phyloP scores from a whole-genome alignment of 257 asterid species.

The Anisodus acutangulus region DNA sequence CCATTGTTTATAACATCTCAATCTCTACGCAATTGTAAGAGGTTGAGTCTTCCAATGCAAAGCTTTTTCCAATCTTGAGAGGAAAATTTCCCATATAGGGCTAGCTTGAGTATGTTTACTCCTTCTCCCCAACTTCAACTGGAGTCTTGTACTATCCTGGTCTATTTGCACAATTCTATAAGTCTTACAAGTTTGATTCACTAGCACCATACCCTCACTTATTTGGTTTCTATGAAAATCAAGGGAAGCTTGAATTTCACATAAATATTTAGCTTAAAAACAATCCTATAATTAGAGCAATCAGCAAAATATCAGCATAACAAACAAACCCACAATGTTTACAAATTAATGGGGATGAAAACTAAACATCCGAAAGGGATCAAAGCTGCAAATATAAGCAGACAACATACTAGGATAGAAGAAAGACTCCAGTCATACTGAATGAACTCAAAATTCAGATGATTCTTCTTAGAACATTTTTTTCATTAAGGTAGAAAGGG shows the following conservation, averaged over 20 bases:
- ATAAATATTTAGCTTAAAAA: background rate
- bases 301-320: background rate
- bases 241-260: background rate
- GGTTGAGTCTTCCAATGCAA: background rate
- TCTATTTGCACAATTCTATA: background rate
- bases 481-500: background rate
- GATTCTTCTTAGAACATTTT: background rate
- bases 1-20: background rate
- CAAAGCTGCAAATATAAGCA: background rate
- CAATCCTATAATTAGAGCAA: no score
- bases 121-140: no score
- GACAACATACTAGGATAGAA: background rate
- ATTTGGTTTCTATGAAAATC: background rate
- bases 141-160: no score
- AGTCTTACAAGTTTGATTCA: background rate
- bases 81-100: no score
- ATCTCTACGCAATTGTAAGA: background rate
- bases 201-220: background rate
- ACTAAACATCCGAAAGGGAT: background rate
- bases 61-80: no score
- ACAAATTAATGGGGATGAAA: background rate
- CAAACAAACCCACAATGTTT: background rate
- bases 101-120: no score
- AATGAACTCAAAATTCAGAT: background rate
- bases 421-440: background rate